phyloP scores from a whole-genome alignment of 148 eudicot genomes.

The Rhododendron mucronatum region DNA sequence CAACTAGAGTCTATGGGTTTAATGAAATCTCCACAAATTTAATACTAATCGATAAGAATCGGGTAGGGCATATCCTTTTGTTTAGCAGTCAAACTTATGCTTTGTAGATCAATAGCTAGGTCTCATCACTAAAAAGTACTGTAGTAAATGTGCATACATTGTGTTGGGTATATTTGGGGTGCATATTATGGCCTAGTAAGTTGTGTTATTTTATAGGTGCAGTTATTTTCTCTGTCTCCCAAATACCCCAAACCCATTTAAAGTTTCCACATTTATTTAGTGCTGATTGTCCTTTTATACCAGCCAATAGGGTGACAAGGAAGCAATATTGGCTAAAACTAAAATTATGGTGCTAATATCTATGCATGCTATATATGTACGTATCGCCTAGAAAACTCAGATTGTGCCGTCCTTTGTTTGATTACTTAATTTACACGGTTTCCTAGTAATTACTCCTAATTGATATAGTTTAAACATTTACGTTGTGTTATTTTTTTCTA shows the following conservation, averaged over 20 bases:
- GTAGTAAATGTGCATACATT: not conserved
- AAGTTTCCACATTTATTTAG: not conserved
- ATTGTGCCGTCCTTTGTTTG: not conserved
- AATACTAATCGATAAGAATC: not conserved
- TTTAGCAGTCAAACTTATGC: not conserved
- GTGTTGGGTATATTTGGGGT: conserved; percentile 6
- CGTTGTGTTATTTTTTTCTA: not conserved
- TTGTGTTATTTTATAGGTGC: not conserved
- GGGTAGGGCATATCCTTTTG: not conserved
- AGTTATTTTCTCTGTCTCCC: conserved; percentile 1
- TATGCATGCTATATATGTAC: not conserved
- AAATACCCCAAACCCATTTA: not conserved
- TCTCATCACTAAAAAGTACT: not conserved
- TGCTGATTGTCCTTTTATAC: not conserved
- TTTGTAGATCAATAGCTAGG: not conserved
- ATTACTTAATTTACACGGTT: not conserved
- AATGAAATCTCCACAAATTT: not conserved
- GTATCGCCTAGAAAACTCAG: not conserved
- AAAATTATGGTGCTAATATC: not conserved
- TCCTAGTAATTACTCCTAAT: not conserved
- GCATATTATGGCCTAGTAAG: not conserved
- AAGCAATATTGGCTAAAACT: not conserved
- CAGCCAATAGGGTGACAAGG: not conserved
- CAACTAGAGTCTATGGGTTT: too few relatives aligned
- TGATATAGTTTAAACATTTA: not conserved